Conservation (phyloP, 2,329 filamentous ascomycete species). For the Hyphodiscus sp. region DNA sequence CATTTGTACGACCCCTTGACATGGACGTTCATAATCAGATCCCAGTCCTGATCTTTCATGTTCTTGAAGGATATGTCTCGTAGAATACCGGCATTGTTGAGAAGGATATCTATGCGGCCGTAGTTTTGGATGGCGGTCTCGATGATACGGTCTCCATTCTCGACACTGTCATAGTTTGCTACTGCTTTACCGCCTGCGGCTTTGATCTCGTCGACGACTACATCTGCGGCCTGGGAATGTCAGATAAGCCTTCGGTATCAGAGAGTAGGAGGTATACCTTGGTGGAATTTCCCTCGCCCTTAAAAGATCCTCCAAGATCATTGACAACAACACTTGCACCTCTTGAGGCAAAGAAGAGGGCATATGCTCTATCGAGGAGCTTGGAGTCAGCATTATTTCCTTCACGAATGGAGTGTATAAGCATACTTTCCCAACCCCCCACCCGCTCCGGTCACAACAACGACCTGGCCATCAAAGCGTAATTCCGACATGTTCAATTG, state of each 20-base stretch:
- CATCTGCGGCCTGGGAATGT: constrained; percentile 63
- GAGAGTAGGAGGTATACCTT: constrained; percentile 52
- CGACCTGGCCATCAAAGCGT: constrained; percentile 81
- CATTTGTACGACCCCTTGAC: constrained; percentile 94
- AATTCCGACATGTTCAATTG: constrained; percentile 49
- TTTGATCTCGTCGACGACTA: constrained; percentile 77
- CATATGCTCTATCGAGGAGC: constrained; percentile 56
- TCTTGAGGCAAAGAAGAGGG: constrained; percentile 80
- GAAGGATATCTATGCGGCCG: constrained; percentile 85
- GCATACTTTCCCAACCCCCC: constrained; percentile 63
- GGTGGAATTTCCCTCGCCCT: constrained; percentile 80
- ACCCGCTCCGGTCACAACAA: constrained; percentile 81
- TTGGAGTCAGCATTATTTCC: no score
- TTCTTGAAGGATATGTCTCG: constrained; percentile 98
- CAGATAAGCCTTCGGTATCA: background rate
- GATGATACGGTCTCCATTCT: constrained; percentile 91
- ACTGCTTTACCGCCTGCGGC: constrained; percentile 89
- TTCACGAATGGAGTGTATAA: no score
- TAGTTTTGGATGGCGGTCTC: constrained; percentile 75
- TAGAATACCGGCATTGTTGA: constrained; percentile 95
- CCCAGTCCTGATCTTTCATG: constrained; percentile 96
- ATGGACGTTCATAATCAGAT: constrained; percentile 88
- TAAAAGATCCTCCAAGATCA: constrained; percentile 87
- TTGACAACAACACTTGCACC: constrained; percentile 96
- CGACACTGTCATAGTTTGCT: constrained; percentile 94